These are phyloP conservation scores for Fusarium sp. DNA, from an alignment of 2,329 filamentous ascomycete species.

Conservation along the genomic window DNA sequence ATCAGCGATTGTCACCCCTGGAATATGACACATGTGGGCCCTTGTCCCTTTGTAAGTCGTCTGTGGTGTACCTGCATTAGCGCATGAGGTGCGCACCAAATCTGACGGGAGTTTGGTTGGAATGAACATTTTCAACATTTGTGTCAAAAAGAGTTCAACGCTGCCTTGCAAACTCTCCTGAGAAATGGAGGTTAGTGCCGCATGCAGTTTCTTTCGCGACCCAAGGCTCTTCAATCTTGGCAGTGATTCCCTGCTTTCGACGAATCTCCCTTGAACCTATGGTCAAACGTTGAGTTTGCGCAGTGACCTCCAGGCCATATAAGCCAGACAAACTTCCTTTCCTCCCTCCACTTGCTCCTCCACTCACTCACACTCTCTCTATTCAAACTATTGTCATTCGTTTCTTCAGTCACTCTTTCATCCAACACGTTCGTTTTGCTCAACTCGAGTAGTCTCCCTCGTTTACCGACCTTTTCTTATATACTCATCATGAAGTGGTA, in stretches of 20 bases:
- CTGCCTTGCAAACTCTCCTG: background rate
- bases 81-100: background rate
- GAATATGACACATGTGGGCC: slow-evolving; percentile 26
- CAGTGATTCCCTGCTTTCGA: background rate
- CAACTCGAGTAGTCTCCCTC: background rate
- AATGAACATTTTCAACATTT: slow-evolving; percentile 4
- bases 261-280: background rate
- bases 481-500: slow-evolving; percentile 35
- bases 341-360: background rate
- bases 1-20: slow-evolving; percentile 23
- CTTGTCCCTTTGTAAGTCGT: background rate
- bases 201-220: background rate
- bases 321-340: slow-evolving; percentile 6
- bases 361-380: background rate
- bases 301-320: background rate
- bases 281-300: background rate
- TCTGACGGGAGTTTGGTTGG: background rate
- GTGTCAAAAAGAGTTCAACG: background rate
- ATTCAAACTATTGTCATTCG: slow-evolving; percentile 1
- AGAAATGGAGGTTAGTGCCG: background rate
- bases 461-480: background rate
- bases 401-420: slow-evolving; percentile 3
- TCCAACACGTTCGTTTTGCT: background rate
- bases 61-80: slow-evolving; percentile 28
- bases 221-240: slow-evolving; percentile 4